Evolutionary conservation across 352 stramenopile species (phyloP).

Genomic region (Globisporangium middletonii): DNA sequence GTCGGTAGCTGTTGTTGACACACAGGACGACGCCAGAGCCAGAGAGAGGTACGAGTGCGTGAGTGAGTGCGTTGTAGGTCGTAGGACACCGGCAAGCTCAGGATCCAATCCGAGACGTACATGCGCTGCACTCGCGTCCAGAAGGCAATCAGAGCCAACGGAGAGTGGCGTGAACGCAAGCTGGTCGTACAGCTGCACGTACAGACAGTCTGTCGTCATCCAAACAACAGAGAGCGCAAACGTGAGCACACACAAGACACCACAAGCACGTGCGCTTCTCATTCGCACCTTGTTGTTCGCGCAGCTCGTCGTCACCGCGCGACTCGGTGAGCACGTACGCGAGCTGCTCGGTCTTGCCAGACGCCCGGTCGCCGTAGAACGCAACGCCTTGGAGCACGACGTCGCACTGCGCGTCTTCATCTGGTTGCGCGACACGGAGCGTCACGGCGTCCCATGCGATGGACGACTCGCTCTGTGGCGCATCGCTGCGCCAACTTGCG

Average conservation of each 20-base stretch:
- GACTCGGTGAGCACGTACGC: conserved; percentile 11
- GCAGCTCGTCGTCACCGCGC: neutral
- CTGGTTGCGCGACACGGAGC: neutral
- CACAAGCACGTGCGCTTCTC: neutral
- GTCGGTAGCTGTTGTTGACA: neutral
- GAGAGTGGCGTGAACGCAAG: conserved; percentile 18
- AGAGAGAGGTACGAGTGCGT: too few relatives aligned
- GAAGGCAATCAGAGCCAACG: neutral
- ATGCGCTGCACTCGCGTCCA: neutral
- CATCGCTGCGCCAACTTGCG: conserved; percentile 8
- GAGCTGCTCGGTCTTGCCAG: conserved; percentile 11
- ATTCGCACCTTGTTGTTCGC: conserved; percentile 5
- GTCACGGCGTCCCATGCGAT: conserved; percentile 18
- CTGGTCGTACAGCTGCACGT: conserved; percentile 32
- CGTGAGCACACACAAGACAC: neutral
- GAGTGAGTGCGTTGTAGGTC: neutral
- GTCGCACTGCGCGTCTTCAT: neutral
- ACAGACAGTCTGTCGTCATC: conserved; percentile 27
- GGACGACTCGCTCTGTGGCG: conserved; percentile 6
- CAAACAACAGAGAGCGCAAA: neutral
- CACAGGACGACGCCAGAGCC: too few relatives aligned
- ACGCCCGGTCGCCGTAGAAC: conserved; percentile 14
- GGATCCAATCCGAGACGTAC: neutral
- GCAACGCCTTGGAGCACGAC: conserved; percentile 5
- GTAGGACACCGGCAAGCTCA: neutral